Conservation (phyloP, 495 filamentous ascomycete genomes). For the Haplographium delicatum region DNA sequence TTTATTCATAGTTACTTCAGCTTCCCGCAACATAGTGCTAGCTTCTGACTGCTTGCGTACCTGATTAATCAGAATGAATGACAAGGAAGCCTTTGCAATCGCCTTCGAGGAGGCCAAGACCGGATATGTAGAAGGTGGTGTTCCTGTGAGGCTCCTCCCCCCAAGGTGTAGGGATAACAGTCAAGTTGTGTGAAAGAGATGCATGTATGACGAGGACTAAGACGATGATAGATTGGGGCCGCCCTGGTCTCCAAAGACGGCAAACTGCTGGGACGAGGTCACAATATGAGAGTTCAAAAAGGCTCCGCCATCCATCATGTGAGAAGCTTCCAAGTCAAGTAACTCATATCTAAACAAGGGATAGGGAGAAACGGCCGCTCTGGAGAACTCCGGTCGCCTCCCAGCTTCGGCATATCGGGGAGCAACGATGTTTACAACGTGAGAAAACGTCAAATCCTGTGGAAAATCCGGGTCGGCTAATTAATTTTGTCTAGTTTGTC, state of each 20-base stretch:
- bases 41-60: background rate
- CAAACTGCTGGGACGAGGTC: conserved; percentile 70
- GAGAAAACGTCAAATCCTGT: background rate
- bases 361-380: conserved; percentile 74
- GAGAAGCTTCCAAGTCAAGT: conserved; percentile 22
- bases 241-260: conserved; percentile 66
- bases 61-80: conserved; percentile 38
- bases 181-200: too few species aligned
- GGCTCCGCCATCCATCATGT: conserved; percentile 73
- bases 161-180: too few species aligned
- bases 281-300: conserved; percentile 78
- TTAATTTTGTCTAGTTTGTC: conserved; percentile 42
- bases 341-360: background rate
- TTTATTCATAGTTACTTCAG: too few species aligned
- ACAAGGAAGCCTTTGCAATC: conserved; percentile 46
- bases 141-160: conserved; percentile 51
- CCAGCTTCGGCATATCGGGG: conserved; percentile 66
- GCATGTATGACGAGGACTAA: too few species aligned
- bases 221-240: conserved; percentile 57
- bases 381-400: conserved; percentile 74
- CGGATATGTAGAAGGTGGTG: conserved; percentile 66
- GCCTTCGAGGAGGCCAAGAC: conserved; percentile 75
- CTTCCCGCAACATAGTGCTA: background rate
- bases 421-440: conserved; percentile 79
- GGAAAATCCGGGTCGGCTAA: background rate